Evolutionary conservation across 192 early-diverging fungal species (phyloP).

Genomic region (Entomortierella beljakovae): DNA sequence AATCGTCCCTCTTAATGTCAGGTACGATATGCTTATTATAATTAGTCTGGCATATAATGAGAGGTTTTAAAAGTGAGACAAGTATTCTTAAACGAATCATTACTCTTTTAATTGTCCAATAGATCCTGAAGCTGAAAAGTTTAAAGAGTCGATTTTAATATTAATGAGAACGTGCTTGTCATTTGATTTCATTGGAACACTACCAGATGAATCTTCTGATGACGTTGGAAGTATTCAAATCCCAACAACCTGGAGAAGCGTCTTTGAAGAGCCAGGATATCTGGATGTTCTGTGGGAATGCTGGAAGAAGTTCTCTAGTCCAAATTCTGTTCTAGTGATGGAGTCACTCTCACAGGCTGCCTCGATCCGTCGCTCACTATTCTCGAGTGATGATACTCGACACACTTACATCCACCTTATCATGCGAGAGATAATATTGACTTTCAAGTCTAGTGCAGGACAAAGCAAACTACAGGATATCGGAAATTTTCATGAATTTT

Average conservation of each 20-base stretch:
- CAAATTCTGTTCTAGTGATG: slow-evolving; percentile 71
- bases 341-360: slow-evolving; percentile 85
- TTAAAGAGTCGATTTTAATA: slow-evolving; percentile 38
- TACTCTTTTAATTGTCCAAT: neutral
- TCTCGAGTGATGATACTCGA: slow-evolving; percentile 80
- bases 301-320: slow-evolving; percentile 49
- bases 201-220: slow-evolving; percentile 47
- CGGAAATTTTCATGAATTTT: slow-evolving; percentile 89
- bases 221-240: slow-evolving; percentile 66
- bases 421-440: slow-evolving; percentile 75
- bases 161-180: slow-evolving; percentile 38
- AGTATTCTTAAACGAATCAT: no score
- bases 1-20: slow-evolving; percentile 16
- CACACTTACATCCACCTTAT: slow-evolving; percentile 74
- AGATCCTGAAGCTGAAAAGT: slow-evolving; percentile 33
- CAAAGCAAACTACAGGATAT: slow-evolving; percentile 70
- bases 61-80: no score
- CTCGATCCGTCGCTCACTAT: slow-evolving; percentile 87
- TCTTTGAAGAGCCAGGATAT: slow-evolving; percentile 78
- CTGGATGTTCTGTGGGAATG: slow-evolving; percentile 72
- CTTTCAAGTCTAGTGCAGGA: slow-evolving; percentile 69
- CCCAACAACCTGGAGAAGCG: slow-evolving; percentile 82
- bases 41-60: neutral
- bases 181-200: slow-evolving; percentile 47
- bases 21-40: slow-evolving; percentile 8